Evolutionary conservation across 768 basidiomycete genomes (phyloP), one percentile per base, ranked within the genome.

Genomic region (Tulasnella calospora): DNA sequence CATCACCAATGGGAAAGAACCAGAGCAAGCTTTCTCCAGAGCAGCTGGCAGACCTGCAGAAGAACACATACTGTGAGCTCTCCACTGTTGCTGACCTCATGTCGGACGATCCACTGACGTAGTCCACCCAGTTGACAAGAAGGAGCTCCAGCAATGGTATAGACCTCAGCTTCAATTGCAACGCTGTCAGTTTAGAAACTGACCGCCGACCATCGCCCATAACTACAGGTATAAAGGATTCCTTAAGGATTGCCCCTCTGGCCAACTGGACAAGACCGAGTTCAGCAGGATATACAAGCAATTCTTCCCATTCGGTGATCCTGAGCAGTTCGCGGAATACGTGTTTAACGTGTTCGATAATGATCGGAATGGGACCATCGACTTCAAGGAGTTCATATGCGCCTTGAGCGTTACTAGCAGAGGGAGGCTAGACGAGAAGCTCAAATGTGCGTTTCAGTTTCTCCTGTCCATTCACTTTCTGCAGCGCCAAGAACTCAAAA

Each of bases 231-330:
- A 99, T 89, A 99, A 99, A 86, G 98, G 98, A 70, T 99, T 99
- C 87, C 90, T 97, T 83, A 98, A 96, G 85, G 98, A 99, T 85
- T 99, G 98, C 84, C 98, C 98, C 0, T 93, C 95, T 5, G 98
- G 98, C 57, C 94, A 96, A 81, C 90, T 99, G 82, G 94, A 98
- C 89, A 98, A 95, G 88, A 87, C 90, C 77, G 96, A 96, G 84
- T 99, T 99, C 86, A 89, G 92, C 82, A 92, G 92, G 85, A 99
- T 99, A 88, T 99, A 99, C 89, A 95, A 96, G 84, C 98, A 99
- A 85, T 99, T 99, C 92, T 99, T 99, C 88, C 98, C 98, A 35
- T 99, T 99, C 83, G 98, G 98, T 80, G 97, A 99, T 85, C 97
- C 98, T 10, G 90, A 87, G 79, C 93, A 97, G 84, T 99, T 99